phyloP scores from a whole-genome alignment of 306 rosid species.

The Malus fusca region DNA sequence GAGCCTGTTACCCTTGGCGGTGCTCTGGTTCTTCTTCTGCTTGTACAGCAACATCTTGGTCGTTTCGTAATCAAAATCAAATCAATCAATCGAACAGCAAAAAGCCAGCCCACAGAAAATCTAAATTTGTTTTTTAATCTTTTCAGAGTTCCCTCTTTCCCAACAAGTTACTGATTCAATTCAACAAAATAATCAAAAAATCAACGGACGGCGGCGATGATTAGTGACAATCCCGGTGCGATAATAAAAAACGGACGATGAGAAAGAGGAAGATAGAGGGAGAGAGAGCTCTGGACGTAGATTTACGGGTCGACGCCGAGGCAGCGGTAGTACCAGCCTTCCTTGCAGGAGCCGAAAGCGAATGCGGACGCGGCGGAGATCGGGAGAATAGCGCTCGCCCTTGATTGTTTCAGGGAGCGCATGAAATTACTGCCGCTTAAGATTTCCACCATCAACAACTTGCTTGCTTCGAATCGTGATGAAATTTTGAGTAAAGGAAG shows the following conservation, averaged over 20 bases:
- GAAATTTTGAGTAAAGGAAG: not conserved
- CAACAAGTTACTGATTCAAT: not conserved
- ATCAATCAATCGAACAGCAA: not conserved
- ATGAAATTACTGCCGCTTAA: slow-evolving; percentile 42
- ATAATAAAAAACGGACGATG: not conserved
- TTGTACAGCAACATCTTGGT: slow-evolving; percentile 59
- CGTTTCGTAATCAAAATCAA: not conserved
- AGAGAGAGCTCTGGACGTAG: not conserved
- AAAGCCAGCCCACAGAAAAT: not conserved
- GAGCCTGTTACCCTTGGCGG: slow-evolving; percentile 47
- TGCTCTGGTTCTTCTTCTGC: slow-evolving; percentile 69
- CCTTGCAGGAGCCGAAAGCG: slow-evolving; percentile 88
- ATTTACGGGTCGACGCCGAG: slow-evolving; percentile 85
- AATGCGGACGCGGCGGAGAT: slow-evolving; percentile 45
- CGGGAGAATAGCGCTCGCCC: slow-evolving; percentile 87
- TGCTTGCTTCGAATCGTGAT: not conserved
- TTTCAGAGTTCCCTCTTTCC: not conserved
- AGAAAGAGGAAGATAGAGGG: not conserved
- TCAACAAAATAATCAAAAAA: not conserved
- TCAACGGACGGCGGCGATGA: not conserved
- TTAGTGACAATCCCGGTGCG: not conserved
- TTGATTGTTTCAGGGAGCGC: slow-evolving; percentile 62
- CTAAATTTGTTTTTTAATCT: not conserved
- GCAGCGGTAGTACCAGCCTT: slow-evolving; percentile 99
- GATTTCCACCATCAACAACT: slow-evolving; percentile 96